phyloP scores from a whole-genome alignment of 2,329 filamentous ascomycete genomes.

The Phialocephala sp. region DNA sequence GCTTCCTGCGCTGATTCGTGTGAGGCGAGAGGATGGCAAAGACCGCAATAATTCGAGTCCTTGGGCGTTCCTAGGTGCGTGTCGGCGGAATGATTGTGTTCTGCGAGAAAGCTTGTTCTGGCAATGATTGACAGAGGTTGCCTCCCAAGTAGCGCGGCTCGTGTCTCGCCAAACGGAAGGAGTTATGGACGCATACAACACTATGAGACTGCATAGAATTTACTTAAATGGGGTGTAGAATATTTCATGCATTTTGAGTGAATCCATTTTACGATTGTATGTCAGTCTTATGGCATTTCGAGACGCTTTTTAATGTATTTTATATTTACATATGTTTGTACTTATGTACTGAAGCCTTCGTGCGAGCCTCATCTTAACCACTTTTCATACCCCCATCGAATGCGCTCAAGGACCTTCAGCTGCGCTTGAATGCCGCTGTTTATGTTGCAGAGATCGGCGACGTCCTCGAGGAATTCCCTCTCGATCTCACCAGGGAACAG shows the following conservation, averaged over 20 bases:
- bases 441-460: conserved; percentile 84
- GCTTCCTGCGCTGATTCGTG: not conserved
- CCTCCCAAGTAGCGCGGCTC: conserved; percentile 24
- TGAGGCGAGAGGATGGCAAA: not conserved
- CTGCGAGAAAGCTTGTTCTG: conserved; percentile 14
- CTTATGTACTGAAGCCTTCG: conserved; percentile 8
- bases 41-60: conserved; percentile 3
- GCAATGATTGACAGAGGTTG: conserved; percentile 14
- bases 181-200: conserved; percentile 8
- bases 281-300: not conserved
- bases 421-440: conserved; percentile 78
- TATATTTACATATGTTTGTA: conserved; percentile 17
- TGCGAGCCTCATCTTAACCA: conserved; percentile 58
- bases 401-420: conserved; percentile 77
- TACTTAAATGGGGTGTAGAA: not conserved
- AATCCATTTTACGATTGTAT: not conserved
- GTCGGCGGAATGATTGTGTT: conserved; percentile 13
- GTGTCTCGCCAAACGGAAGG: conserved; percentile 27
- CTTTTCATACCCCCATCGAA: conserved; percentile 87
- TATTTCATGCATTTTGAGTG: not conserved
- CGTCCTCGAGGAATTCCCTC: conserved; percentile 86
- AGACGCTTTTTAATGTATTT: conserved; percentile 10
- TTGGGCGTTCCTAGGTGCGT: not conserved
- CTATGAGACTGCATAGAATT: conserved; percentile 5
- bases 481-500: conserved; percentile 77